These are phyloP conservation scores for Tanacetum coccineum DNA, from an alignment of 129 eudicot genomes.

Conservation along the genomic window DNA sequence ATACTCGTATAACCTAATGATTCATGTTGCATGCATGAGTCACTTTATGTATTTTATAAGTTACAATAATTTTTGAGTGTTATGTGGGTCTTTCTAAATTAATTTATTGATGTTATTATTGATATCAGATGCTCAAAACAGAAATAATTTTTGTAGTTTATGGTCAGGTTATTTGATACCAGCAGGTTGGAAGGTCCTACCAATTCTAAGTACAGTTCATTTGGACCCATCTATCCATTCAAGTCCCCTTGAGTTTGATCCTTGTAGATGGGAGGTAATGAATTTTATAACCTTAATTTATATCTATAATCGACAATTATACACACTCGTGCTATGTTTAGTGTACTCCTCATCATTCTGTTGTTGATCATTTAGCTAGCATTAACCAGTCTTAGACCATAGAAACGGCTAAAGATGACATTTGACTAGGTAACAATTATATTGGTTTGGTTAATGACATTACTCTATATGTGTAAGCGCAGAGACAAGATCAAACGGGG, in stretches of 20 bases:
- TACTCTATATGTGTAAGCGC: slow-evolving; percentile 8
- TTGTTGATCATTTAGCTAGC: too few relatives aligned
- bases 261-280: slow-evolving; percentile 87
- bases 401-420: too few relatives aligned
- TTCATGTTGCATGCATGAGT: slow-evolving; percentile 47
- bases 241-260: slow-evolving; percentile 61
- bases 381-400: too few relatives aligned
- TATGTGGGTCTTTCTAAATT: slow-evolving; percentile 23
- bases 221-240: slow-evolving; percentile 71
- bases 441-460: background rate
- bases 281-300: background rate
- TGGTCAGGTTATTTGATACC: slow-evolving; percentile 69
- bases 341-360: too few relatives aligned
- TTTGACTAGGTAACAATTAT: background rate
- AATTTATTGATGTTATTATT: slow-evolving; percentile 8
- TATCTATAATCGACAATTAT: too few relatives aligned
- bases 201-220: slow-evolving; percentile 78
- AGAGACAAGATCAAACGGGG: slow-evolving; percentile 57
- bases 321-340: too few relatives aligned
- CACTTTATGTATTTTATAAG: slow-evolving; percentile 29
- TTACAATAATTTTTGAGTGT: slow-evolving; percentile 21
- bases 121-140: slow-evolving; percentile 14
- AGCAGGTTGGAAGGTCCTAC: slow-evolving; percentile 93
- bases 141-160: slow-evolving; percentile 18
- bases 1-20: slow-evolving; percentile 17